phyloP scores from a whole-genome alignment of 2,329 filamentous ascomycete species.

The Alternaria incomplexa region DNA sequence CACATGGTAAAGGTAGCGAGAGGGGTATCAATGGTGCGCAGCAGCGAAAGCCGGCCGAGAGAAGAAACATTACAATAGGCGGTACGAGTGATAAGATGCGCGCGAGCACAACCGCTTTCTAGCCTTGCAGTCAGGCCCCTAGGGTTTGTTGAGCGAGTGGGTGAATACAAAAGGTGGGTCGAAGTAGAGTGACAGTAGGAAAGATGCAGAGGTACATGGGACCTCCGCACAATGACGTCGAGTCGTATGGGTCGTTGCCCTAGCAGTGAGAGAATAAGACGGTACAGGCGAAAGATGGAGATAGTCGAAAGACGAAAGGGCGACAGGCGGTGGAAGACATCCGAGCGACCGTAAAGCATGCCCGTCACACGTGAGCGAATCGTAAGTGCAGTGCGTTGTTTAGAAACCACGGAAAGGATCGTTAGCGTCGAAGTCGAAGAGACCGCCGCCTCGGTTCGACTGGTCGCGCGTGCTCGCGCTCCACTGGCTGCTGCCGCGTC shows the following conservation, averaged over 20 bases:
- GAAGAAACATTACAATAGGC: constrained; percentile 19
- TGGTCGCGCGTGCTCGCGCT: constrained; percentile 42
- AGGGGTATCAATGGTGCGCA: constrained; percentile 22
- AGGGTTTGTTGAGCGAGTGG: constrained; percentile 6
- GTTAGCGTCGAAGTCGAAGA: constrained; percentile 42
- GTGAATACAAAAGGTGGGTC: background rate
- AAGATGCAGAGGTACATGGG: background rate
- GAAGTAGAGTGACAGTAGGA: background rate
- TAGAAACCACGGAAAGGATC: constrained; percentile 49
- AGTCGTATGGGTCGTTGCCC: constrained; percentile 6
- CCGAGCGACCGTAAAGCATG: constrained; percentile 12
- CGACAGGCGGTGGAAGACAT: constrained; percentile 5
- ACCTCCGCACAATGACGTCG: constrained; percentile 4
- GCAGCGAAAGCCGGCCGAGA: constrained; percentile 1
- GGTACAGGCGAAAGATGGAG: background rate
- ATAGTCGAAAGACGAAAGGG: constrained; percentile 3
- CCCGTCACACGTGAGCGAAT: constrained; percentile 14
- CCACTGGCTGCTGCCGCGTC: constrained; percentile 46
- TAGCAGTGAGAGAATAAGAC: background rate
- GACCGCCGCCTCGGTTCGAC: constrained; percentile 31
- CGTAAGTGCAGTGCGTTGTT: constrained; percentile 8
- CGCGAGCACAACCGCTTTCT: constrained; percentile 22
- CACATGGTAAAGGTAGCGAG: background rate
- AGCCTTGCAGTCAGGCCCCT: constrained; percentile 15
- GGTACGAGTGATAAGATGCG: constrained; percentile 14